phyloP scores from a whole-genome alignment of 805 yeast genomes.

The Barnettozyma botsteinii region DNA sequence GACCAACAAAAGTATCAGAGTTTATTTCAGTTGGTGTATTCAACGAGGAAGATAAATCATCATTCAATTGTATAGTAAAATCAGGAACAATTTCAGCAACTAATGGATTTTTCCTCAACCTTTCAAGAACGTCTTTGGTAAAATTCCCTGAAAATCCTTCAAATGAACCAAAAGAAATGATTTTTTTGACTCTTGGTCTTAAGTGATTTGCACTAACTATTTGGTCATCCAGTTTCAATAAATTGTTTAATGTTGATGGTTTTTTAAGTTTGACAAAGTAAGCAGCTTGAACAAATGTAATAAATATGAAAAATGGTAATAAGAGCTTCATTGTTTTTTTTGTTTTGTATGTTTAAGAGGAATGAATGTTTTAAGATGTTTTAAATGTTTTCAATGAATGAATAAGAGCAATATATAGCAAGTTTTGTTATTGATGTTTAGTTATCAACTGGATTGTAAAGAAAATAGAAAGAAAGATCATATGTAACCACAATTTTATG shows the following conservation, averaged over 20 bases:
- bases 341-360: background rate
- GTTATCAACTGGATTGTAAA: background rate
- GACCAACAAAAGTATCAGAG: background rate
- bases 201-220: slow-evolving; percentile 34
- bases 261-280: slow-evolving; percentile 24
- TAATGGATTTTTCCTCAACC: slow-evolving; percentile 51
- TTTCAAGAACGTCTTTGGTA: slow-evolving; percentile 39
- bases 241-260: slow-evolving; percentile 19
- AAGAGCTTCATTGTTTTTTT: background rate
- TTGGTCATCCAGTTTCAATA: slow-evolving; percentile 19
- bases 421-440: no score
- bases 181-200: slow-evolving; percentile 40
- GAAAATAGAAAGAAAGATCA: background rate
- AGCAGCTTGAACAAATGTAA: slow-evolving; percentile 8
- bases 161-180: slow-evolving; percentile 64
- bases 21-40: slow-evolving; percentile 9
- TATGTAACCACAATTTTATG: background rate
- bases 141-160: slow-evolving; percentile 66
- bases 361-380: no score
- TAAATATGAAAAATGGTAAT: background rate
- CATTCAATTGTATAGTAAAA: slow-evolving; percentile 51
- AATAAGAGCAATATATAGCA: no score
- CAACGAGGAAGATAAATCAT: slow-evolving; percentile 19
- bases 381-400: no score
- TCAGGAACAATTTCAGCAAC: slow-evolving; percentile 70